Percentiles rank a stretch among this genome's conserved stretches.
These are phyloP conservation scores for Aspergillus taichungensis DNA, from an alignment of 495 filamentous ascomycete species.

Conservation along the genomic window DNA sequence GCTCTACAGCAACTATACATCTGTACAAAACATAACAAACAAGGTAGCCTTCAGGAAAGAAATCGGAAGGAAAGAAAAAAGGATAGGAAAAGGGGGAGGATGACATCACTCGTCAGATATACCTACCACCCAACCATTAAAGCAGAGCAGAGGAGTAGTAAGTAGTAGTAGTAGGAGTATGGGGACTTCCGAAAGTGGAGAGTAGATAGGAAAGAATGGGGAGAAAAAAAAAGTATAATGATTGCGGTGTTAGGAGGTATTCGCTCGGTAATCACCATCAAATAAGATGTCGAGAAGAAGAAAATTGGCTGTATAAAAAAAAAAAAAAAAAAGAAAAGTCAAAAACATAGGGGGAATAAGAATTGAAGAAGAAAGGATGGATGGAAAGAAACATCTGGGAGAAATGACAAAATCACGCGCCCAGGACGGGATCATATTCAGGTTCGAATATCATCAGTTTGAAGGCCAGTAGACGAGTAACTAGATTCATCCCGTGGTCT, in stretches of 20 bases:
- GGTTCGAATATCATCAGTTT: slow-evolving; percentile 19
- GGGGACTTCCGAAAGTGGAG: slow-evolving; percentile 11
- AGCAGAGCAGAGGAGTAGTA: slow-evolving; percentile 10
- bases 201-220: no score
- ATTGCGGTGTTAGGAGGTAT: slow-evolving; percentile 8
- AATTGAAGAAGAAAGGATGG: slow-evolving; percentile 6
- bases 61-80: slow-evolving; percentile 9
- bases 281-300: slow-evolving; percentile 4
- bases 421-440: slow-evolving; percentile 5
- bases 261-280: slow-evolving; percentile 22
- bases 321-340: slow-evolving; percentile 10
- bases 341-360: slow-evolving; percentile 24
- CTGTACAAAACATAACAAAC: slow-evolving; percentile 26
- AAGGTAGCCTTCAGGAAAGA: slow-evolving; percentile 8
- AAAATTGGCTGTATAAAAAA: slow-evolving; percentile 2
- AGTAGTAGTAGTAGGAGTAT: slow-evolving; percentile 10
- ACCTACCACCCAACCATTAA: slow-evolving; percentile 29
- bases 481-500: no score
- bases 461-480: slow-evolving; percentile 6
- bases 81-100: slow-evolving; percentile 5
- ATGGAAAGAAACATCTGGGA: slow-evolving; percentile 6
- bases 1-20: slow-evolving; percentile 22
- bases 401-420: slow-evolving; percentile 1
- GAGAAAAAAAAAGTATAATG: slow-evolving; percentile 15
- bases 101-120: slow-evolving; percentile 22